A percentile compares a stretch with the other conserved stretches of the same genome.
Conservation (phyloP, 768 basidiomycete genomes). For the Nevesoporus exiguus region DNA sequence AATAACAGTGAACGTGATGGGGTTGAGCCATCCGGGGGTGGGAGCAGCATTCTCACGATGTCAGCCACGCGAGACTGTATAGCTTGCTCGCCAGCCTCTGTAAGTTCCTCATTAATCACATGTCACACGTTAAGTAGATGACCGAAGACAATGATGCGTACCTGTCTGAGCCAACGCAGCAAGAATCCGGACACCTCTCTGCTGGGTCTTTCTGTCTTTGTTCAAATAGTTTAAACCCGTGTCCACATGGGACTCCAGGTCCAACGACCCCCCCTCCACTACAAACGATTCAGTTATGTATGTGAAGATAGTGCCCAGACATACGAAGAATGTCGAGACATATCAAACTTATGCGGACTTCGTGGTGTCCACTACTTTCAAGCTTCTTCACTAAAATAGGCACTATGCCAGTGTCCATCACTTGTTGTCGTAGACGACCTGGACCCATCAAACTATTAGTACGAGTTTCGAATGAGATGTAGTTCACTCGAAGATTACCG, state of each 20-base stretch:
- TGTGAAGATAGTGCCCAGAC: neutral
- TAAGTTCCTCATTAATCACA: neutral
- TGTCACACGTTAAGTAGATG: neutral
- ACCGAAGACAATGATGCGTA: neutral
- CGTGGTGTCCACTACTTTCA: neutral
- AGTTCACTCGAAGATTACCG: neutral
- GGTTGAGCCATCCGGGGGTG: neutral
- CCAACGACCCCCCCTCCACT: neutral
- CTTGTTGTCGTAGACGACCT: neutral
- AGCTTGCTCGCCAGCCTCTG: neutral
- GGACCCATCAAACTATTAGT: neutral
- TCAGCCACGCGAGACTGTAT: neutral
- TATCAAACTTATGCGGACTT: neutral
- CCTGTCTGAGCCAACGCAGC: neutral
- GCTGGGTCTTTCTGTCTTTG: neutral
- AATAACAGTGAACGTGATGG: neutral
- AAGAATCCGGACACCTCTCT: neutral
- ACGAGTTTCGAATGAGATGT: neutral
- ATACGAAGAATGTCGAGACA: neutral
- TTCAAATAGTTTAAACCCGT: neutral
- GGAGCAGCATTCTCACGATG: neutral
- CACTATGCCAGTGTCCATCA: neutral
- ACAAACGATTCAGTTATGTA: neutral
- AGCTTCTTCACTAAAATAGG: neutral
- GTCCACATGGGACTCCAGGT: neutral